A percentile compares a stretch with the other conserved stretches of the same genome.
These are phyloP conservation scores for Ustilago xerochloae DNA, from an alignment of 1,284 basidiomycete genomes.

Conservation along the genomic window DNA sequence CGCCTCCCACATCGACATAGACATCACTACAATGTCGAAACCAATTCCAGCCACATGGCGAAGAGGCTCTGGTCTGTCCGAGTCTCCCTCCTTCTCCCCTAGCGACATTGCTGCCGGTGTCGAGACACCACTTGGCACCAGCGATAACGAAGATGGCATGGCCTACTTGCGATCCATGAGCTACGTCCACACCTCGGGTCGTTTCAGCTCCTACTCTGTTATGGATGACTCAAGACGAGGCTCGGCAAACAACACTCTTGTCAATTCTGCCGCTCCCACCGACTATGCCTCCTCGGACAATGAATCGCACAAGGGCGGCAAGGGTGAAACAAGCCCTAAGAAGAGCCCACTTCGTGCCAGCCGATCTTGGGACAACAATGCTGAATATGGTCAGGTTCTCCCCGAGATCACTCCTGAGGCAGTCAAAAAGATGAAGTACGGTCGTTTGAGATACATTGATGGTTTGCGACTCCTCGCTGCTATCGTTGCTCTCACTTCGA, in stretches of 20 bases:
- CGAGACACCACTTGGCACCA: conserved; percentile 22
- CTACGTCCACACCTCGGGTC: conserved; percentile 40
- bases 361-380: conserved; percentile 31
- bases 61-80: conserved; percentile 13
- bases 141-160: conserved; percentile 40
- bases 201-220: conserved; percentile 27
- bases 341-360: conserved; percentile 29
- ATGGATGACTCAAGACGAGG: conserved; percentile 19
- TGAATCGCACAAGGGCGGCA: conserved; percentile 21
- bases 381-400: conserved; percentile 11
- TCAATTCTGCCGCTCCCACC: conserved; percentile 29
- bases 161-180: conserved; percentile 47
- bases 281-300: conserved; percentile 35
- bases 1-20: too few relatives aligned
- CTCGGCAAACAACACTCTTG: conserved; percentile 28
- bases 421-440: conserved; percentile 45
- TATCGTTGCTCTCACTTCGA: conserved; percentile 34
- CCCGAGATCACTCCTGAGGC: not conserved
- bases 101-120: conserved; percentile 22
- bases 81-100: conserved; percentile 14
- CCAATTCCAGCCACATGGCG: conserved; percentile 33
- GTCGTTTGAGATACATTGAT: conserved; percentile 42
- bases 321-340: conserved; percentile 12
- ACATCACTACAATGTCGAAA: conserved; percentile 21
- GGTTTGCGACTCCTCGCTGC: conserved; percentile 43